These are phyloP conservation scores for Paramecium bursaria DNA, from an alignment of 73 alveolate species.

Conservation along the genomic window DNA sequence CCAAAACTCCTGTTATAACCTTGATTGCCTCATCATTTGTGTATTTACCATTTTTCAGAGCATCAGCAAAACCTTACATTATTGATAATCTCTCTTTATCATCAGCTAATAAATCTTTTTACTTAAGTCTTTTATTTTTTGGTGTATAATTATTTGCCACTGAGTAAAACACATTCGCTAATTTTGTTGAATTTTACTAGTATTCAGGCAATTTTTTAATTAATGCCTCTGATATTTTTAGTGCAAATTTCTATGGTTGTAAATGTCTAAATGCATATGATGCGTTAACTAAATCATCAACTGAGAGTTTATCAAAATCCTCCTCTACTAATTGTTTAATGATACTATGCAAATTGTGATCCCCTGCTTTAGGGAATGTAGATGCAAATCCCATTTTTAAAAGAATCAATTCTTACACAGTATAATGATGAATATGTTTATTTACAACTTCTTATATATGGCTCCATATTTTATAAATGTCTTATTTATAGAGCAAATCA, in stretches of 20 bases:
- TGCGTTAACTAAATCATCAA: slow-evolving; percentile 29
- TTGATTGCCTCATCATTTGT: slow-evolving; percentile 29
- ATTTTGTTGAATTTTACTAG: slow-evolving; percentile 22
- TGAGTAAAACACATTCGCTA: slow-evolving; percentile 37
- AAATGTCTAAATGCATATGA: slow-evolving; percentile 36
- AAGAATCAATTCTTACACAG: slow-evolving; percentile 4
- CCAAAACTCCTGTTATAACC: background rate
- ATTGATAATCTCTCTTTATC: slow-evolving; percentile 23
- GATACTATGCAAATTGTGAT: slow-evolving; percentile 16
- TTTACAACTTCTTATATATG: background rate
- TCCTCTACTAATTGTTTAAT: slow-evolving; percentile 18
- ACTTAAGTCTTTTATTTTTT: slow-evolving; percentile 16
- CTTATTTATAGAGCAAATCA: slow-evolving; percentile 14
- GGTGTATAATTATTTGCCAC: slow-evolving; percentile 19
- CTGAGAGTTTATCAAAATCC: background rate
- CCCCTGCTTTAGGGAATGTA: slow-evolving; percentile 47
- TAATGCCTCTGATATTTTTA: background rate
- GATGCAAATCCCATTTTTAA: slow-evolving; percentile 48
- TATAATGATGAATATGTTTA: slow-evolving; percentile 26
- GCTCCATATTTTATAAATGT: slow-evolving; percentile 17
- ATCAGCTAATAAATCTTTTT: background rate
- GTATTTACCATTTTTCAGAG: slow-evolving; percentile 40
- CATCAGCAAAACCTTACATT: background rate
- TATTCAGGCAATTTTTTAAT: slow-evolving; percentile 33
- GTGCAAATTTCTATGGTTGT: slow-evolving; percentile 3